These are phyloP conservation scores for Cercospora janseana DNA, from an alignment of 2,329 filamentous ascomycete genomes.

Conservation along the genomic window DNA sequence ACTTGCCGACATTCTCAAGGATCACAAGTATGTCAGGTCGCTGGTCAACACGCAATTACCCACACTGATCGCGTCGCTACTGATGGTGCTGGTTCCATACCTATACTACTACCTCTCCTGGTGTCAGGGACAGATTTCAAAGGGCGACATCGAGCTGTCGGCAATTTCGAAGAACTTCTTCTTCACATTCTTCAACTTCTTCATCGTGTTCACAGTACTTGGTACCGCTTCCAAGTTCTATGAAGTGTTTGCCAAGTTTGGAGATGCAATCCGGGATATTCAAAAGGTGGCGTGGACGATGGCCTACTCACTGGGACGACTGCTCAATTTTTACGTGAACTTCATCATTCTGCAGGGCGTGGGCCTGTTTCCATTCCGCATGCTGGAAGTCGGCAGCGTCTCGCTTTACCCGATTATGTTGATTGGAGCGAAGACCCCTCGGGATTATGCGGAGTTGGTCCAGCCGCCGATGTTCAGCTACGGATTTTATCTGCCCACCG, in stretches of 20 bases:
- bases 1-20: slow-evolving; percentile 64
- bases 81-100: slow-evolving; percentile 88
- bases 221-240: slow-evolving; percentile 75
- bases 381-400: slow-evolving; percentile 86
- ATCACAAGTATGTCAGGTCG: slow-evolving; percentile 68
- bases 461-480: slow-evolving; percentile 89
- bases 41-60: slow-evolving; percentile 85
- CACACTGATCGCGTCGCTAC: slow-evolving; percentile 77
- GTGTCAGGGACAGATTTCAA: slow-evolving; percentile 90
- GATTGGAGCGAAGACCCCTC: slow-evolving; percentile 77
- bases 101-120: slow-evolving; percentile 92
- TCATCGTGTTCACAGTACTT: slow-evolving; percentile 88
- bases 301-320: slow-evolving; percentile 68
- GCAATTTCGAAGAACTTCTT: slow-evolving; percentile 97
- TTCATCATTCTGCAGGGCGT: slow-evolving; percentile 91
- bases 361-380: slow-evolving; percentile 88
- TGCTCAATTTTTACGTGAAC: slow-evolving; percentile 86
- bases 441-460: slow-evolving; percentile 80
- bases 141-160: slow-evolving; percentile 89
- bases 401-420: slow-evolving; percentile 77
- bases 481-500: slow-evolving; percentile 91
- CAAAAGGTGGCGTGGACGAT: slow-evolving; percentile 72
- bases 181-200: slow-evolving; percentile 99
- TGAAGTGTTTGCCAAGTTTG: slow-evolving; percentile 55
- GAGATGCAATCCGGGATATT: slow-evolving; percentile 73